Conservation (phyloP, 306 rosid genomes). For the Hippophae tibetana region DNA sequence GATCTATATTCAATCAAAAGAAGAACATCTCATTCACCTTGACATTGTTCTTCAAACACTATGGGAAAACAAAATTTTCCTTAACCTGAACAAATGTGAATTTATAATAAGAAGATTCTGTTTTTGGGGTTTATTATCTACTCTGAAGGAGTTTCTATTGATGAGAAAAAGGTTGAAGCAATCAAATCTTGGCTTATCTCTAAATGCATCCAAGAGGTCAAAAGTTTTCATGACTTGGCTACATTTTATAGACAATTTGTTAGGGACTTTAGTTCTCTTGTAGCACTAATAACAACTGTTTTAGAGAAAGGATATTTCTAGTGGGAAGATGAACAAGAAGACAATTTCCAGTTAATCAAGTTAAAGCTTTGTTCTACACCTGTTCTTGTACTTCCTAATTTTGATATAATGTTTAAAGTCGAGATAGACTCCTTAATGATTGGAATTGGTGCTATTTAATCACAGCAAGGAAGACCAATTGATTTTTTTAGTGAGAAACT, state of each 20-base stretch:
- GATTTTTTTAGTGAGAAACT: background rate
- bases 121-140: background rate
- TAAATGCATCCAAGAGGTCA: background rate
- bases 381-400: background rate
- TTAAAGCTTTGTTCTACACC: background rate
- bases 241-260: background rate
- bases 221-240: conserved; percentile 3
- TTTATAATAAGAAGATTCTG: too few species aligned
- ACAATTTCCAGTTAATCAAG: background rate
- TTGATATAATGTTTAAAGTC: background rate
- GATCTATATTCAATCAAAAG: background rate
- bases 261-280: background rate
- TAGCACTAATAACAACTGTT: conserved; percentile 1
- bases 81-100: background rate
- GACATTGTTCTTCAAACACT: background rate
- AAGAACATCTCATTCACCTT: background rate
- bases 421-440: background rate
- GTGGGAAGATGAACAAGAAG: background rate
- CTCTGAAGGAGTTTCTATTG: background rate
- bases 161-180: background rate
- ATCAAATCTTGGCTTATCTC: background rate
- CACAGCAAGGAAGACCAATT: background rate
- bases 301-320: background rate
- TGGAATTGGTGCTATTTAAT: background rate
- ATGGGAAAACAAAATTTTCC: too few species aligned